Evolutionary conservation across 306 rosid genomes (phyloP).

Genomic region (Gastrolobium bilobum): DNA sequence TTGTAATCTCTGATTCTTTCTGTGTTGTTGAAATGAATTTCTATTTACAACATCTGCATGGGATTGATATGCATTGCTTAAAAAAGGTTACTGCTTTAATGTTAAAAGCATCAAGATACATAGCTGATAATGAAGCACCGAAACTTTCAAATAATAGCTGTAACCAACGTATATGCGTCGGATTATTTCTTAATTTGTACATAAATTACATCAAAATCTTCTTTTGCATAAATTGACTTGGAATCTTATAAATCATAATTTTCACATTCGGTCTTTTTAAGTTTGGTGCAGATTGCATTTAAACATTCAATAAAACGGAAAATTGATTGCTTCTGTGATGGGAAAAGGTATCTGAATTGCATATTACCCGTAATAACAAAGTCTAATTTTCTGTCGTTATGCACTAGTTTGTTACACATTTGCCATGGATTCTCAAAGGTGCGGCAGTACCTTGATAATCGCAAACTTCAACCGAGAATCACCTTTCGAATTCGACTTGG

Average conservation of each 20-base stretch:
- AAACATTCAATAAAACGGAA: no score
- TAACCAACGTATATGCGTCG: no score
- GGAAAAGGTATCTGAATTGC: background rate
- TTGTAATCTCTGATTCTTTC: background rate
- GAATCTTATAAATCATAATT: no score
- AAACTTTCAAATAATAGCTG: no score
- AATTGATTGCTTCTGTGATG: no score
- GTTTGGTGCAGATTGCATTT: no score
- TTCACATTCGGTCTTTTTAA: no score
- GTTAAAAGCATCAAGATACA: background rate
- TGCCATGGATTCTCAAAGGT: background rate
- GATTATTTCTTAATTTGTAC: background rate
- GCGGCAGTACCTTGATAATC: background rate
- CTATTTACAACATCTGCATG: no score
- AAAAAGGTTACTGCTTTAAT: background rate
- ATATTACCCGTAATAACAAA: background rate
- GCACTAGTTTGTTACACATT: no score
- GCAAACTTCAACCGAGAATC: background rate
- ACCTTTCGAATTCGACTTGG: background rate
- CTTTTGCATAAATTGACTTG: background rate
- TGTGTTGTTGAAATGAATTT: background rate
- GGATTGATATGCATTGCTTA: no score
- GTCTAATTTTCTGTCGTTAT: no score
- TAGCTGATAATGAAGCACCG: background rate
- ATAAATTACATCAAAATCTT: background rate